Evolutionary conservation across 306 rosid genomes (phyloP), one percentile per base, ranked within the genome.

Genomic region (Senna tora): DNA sequence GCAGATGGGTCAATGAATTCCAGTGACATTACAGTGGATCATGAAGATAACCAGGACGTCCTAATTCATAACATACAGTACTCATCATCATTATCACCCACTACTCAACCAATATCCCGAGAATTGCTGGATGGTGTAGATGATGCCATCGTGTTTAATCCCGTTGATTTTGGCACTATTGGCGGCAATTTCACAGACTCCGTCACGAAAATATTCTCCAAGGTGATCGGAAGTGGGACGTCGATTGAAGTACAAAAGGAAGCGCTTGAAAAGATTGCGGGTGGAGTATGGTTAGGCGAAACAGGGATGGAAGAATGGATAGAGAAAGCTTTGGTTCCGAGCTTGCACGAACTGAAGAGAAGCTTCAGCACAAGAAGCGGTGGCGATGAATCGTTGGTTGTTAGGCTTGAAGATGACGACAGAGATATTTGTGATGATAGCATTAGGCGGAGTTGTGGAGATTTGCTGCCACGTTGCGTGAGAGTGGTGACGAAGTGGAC

Each of bases 1-100:
- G 77, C 86, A 43, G 96, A 94, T 42, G 96, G 97, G 0, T 95
- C 97, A 17, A 83, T 67, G 60, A 91, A 88, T 84, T 91, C 97
- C 36, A 94, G 99, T 47, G 99, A 91, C 67, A 81, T 91, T 55
- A 89, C 99, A 2, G 76, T 84, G 9, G 97, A 91, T 16, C 91
- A 86, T 39, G 95, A 89, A 70, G 81, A 72, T 57, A 89, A 87
- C 61, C 87, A 76, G 30, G 30, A 25, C 4, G 77, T 71, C 56
- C 80, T 69, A n/a, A n/a, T n/a, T 76, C 86, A 67, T 61, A 49
- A 45, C 61, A 32, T 20, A 15, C 52, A 56, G 30, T 25, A 25
- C 39, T 4, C 39, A 3, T 6, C 3, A 33, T 33, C 6, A 33
- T 6, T 6, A 5, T 80, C 86, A 16, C 78, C 72, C 21, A 45